Percentiles rank a stretch among this genome's conserved stretches.
Conservation (phyloP, 495 filamentous ascomycete species). For the Recurvomyces mirabilis region DNA sequence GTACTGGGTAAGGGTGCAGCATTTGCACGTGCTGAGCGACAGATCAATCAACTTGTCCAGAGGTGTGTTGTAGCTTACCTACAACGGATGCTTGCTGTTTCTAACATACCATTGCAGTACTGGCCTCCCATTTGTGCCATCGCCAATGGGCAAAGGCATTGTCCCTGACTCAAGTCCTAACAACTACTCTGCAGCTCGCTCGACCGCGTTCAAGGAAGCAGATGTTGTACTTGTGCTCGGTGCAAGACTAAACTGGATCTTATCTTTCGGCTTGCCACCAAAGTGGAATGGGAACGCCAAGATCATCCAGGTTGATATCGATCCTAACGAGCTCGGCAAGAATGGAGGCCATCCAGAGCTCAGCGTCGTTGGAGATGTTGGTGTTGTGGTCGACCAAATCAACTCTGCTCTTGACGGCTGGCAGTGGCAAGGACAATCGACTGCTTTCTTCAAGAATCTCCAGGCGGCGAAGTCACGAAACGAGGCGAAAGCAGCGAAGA, state of each 20-base stretch:
- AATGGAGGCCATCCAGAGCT: slow-evolving; percentile 38
- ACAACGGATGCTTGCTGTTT: slow-evolving; percentile 1
- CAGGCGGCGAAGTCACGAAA: slow-evolving; percentile 40
- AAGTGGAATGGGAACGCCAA: slow-evolving; percentile 45
- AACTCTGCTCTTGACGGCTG: slow-evolving; percentile 32
- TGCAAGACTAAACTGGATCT: slow-evolving; percentile 54
- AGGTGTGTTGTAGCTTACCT: too few species aligned
- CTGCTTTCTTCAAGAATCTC: slow-evolving; percentile 29
- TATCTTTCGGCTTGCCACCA: slow-evolving; percentile 49
- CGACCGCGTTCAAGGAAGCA: slow-evolving; percentile 44
- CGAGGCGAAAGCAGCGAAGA: slow-evolving; percentile 33
- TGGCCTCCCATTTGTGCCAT: slow-evolving; percentile 49
- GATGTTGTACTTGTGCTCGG: slow-evolving; percentile 52
- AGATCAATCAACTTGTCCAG: slow-evolving; percentile 40
- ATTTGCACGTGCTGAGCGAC: slow-evolving; percentile 43
- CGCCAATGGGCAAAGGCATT: slow-evolving; percentile 55
- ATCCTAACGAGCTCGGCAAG: slow-evolving; percentile 44
- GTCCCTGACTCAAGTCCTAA: slow-evolving; percentile 45
- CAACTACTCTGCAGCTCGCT: slow-evolving; percentile 48
- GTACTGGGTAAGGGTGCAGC: slow-evolving; percentile 54
- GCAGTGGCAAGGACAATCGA: slow-evolving; percentile 32
- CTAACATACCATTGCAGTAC: slow-evolving; percentile 22
- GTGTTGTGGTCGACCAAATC: slow-evolving; percentile 42
- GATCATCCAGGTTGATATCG: slow-evolving; percentile 52
- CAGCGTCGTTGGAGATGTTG: slow-evolving; percentile 44